These are phyloP conservation scores for Aspergillus fumigatus DNA, from an alignment of 2,329 filamentous ascomycete species.

Conservation along the genomic window DNA sequence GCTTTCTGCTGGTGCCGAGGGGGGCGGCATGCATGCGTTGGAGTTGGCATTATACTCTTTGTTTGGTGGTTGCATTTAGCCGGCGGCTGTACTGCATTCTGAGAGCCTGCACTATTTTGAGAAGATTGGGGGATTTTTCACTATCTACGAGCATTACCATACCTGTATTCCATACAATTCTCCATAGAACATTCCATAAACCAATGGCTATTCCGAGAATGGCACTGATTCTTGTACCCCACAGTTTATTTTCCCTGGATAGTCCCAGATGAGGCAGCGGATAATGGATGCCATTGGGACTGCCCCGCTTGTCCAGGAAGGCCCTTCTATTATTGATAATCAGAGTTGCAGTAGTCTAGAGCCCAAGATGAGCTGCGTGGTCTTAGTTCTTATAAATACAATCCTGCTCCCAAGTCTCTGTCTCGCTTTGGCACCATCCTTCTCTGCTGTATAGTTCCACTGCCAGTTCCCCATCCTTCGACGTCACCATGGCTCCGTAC, in stretches of 20 bases:
- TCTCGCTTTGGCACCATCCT: background rate
- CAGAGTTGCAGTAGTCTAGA: background rate
- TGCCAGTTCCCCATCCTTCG: background rate
- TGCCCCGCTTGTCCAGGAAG: conserved; percentile 24
- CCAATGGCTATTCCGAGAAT: background rate
- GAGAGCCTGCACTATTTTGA: background rate
- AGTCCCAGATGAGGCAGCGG: background rate
- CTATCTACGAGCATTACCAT: background rate
- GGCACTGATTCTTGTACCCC: background rate
- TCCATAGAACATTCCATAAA: background rate
- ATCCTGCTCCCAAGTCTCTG: background rate
- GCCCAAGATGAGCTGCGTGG: background rate
- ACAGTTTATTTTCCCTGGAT: background rate
- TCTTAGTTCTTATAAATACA: conserved; percentile 8
- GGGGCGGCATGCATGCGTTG: conserved; percentile 2
- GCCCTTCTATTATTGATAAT: background rate
- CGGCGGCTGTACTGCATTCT: conserved; percentile 14
- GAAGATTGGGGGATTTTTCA: background rate
- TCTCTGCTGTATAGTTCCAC: background rate
- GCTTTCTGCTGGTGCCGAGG: conserved; percentile 2
- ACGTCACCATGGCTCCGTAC: conserved; percentile 28
- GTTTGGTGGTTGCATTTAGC: conserved; percentile 12
- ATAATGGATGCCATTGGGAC: conserved; percentile 3
- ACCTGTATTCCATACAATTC: background rate
- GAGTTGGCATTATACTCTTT: background rate